Conservation (phyloP, 345 rosid genomes). For the Orychophragmus violaceus region DNA sequence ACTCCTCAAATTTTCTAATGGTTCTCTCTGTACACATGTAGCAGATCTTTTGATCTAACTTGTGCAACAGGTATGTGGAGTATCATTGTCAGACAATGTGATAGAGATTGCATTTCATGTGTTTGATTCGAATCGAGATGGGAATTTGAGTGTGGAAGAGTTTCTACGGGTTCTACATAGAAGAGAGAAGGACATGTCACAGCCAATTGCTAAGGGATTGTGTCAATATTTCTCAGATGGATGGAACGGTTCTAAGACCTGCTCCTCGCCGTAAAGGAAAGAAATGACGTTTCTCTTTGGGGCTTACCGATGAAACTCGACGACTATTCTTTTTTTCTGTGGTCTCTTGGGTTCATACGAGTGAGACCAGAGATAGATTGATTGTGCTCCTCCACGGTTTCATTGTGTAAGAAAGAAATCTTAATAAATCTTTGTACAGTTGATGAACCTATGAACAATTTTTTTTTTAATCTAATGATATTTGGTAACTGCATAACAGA, state of each 20-base stretch:
- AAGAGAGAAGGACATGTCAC: conserved; percentile 65
- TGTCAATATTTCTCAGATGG: conserved; percentile 40
- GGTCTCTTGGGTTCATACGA: conserved; percentile 18
- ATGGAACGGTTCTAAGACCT: conserved; percentile 36
- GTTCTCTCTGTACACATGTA: not conserved
- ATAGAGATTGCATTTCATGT: conserved; percentile 69
- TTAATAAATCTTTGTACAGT: conserved; percentile 25
- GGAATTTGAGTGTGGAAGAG: conserved; percentile 64
- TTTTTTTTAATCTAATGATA: not conserved
- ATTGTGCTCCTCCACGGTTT: conserved; percentile 10
- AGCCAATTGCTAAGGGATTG: conserved; percentile 50
- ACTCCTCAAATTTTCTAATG: conserved; percentile 13
- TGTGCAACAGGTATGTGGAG: conserved; percentile 56
- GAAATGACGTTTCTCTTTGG: not conserved
- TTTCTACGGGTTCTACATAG: conserved; percentile 54
- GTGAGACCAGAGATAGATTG: conserved; percentile 15
- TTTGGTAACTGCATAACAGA: not conserved
- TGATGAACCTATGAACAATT: conserved; percentile 1
- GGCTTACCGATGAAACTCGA: conserved; percentile 25
- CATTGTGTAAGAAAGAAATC: conserved; percentile 14
- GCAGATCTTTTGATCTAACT: not conserved
- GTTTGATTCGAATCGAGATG: conserved; percentile 69
- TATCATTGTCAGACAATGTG: conserved; percentile 57
- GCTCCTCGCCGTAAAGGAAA: not conserved
- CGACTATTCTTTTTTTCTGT: conserved; percentile 4